phyloP scores from a whole-genome alignment of 495 filamentous ascomycete species.

The Aspergillus cristatus region DNA sequence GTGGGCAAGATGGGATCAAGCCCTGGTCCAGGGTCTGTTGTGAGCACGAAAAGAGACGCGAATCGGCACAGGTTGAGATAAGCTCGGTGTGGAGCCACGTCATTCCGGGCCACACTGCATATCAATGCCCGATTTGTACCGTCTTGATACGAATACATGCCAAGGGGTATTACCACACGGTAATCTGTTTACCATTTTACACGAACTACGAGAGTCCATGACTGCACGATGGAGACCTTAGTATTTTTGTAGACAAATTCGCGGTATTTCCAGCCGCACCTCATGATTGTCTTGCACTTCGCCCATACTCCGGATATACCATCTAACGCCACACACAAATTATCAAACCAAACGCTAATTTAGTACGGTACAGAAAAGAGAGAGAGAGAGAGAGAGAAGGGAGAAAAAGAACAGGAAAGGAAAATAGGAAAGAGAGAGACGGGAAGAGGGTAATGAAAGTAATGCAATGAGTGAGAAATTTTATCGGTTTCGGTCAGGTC shows the following conservation, averaged over 20 bases:
- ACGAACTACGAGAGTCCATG: too few relatives aligned
- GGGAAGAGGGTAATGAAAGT: conserved; percentile 8
- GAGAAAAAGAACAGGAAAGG: too few relatives aligned
- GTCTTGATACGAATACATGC: too few relatives aligned
- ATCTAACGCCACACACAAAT: conserved; percentile 28
- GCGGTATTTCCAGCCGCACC: conserved; percentile 3
- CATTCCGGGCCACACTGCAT: too few relatives aligned
- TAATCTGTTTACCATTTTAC: too few relatives aligned
- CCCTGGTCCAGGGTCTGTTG: conserved; percentile 17
- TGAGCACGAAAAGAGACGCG: background rate
- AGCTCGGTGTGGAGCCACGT: background rate
- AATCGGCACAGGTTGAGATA: background rate
- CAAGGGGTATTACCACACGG: too few relatives aligned
- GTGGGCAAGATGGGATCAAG: conserved; percentile 5
- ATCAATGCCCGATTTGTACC: too few relatives aligned
- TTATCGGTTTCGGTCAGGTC: conserved; percentile 37
- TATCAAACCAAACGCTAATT: too few relatives aligned
- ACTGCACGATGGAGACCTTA: too few relatives aligned
- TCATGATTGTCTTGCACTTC: background rate
- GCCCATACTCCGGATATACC: conserved; percentile 14
- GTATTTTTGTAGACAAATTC: too few relatives aligned
- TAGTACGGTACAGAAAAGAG: too few relatives aligned
- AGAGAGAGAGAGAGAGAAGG: too few relatives aligned
- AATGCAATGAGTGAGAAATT: conserved; percentile 4
- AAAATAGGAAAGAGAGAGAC: conserved; percentile 11